Conservation (phyloP, 192 early-diverging fungal species). For the Coemansia sp. region DNA sequence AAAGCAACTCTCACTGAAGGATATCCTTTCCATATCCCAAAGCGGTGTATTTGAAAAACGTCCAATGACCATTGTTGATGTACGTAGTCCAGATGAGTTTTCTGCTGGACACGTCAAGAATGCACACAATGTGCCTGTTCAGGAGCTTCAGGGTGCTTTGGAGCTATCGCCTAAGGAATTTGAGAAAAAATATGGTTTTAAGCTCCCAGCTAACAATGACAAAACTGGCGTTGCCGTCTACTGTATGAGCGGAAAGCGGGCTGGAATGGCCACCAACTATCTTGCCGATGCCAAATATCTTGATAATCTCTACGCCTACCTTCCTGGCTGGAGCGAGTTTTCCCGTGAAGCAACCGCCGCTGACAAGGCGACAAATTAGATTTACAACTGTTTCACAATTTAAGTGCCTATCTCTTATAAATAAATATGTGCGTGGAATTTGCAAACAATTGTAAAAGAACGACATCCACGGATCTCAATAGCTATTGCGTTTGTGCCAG, state of each 20-base stretch:
- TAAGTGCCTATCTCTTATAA: too few species aligned
- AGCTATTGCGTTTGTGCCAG: too few species aligned
- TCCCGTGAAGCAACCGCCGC: not conserved
- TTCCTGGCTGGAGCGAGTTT: not conserved
- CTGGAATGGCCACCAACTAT: not conserved
- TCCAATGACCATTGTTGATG: constrained; percentile 1
- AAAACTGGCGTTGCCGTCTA: not conserved
- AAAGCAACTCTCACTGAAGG: not conserved
- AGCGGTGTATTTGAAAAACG: not conserved
- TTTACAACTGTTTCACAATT: too few species aligned
- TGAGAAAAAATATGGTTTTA: not conserved
- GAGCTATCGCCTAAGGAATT: not conserved
- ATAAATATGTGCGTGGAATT: too few species aligned
- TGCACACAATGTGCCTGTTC: constrained; percentile 1
- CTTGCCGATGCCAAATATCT: not conserved
- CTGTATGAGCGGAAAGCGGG: not conserved
- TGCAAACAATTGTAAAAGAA: too few species aligned
- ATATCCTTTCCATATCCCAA: not conserved
- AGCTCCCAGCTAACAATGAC: not conserved
- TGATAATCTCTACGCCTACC: not conserved
- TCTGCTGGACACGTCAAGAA: not conserved
- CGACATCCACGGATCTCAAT: too few species aligned
- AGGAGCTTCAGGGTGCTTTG: not conserved
- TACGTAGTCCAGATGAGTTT: not conserved
- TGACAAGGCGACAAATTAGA: too few species aligned